Evolutionary conservation across 2,329 filamentous ascomycete species (phyloP), one percentile per base, ranked within the genome.

Genomic region (Waltergamsia citrina): DNA sequence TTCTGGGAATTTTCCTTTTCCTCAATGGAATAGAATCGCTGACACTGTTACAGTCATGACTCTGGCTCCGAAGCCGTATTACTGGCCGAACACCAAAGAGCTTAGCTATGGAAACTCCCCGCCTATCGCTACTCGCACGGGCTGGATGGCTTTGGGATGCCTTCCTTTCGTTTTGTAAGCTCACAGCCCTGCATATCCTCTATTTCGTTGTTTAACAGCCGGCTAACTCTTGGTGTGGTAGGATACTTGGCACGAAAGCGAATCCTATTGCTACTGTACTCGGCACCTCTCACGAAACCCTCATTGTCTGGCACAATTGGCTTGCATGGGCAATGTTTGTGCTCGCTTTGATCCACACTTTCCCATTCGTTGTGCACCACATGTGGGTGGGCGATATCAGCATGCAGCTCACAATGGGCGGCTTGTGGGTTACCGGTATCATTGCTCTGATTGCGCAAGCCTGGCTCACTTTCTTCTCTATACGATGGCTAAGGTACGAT

Each of bases 291-390:
- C 70, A 75, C 37, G 74, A 78, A 44, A 68, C 66, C 36, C 59
- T 78, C 2, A 68, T 74, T 36, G 49, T 70, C n/a, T 71, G 68
- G 45, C 70, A 75, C 43, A 59, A 62, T 32, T 73, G 67, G 67
- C 57, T 64, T 4, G 60, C 62, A 29, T 73, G 69, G 49, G 69
- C 67, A 21, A 71, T 75, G 57, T 73, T 75, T 37, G 54, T 67
- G 14, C 55, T 75, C 1, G 69, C 70, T 0, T 51, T 78, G 4
- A 42, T 77, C 6, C 73, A 78, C 43, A 76, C 71, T 0, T 76
- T 77, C 32, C 73, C 73, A 0, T 78, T 74, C 43, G 66, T 78
- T 36, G 53, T 77, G 1, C 69, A 61, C 40, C 58, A 73, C 40
- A 56, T 65, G 16, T 48, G 53, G 38, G 60, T 58, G 26, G 64